These are phyloP conservation scores for Naumovozyma baii DNA, from an alignment of 805 yeast genomes.

Conservation along the genomic window DNA sequence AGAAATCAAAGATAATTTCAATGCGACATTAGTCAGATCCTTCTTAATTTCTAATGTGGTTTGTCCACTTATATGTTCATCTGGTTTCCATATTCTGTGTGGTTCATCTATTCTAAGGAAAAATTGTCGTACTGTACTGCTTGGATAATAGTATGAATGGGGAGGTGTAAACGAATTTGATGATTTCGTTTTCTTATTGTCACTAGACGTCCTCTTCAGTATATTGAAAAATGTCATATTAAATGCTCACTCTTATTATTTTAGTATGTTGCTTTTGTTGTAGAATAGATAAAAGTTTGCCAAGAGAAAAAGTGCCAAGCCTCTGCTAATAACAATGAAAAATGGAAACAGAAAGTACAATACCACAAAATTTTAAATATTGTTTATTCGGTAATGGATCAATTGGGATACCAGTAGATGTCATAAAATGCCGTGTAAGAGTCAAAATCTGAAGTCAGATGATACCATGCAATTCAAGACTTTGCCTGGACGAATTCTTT, in stretches of 20 bases:
- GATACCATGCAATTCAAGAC: no score
- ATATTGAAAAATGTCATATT: neutral
- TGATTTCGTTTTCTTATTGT: neutral
- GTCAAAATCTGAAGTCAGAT: no score
- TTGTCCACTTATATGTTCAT: conserved; percentile 62
- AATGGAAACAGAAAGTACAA: neutral
- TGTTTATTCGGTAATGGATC: no score
- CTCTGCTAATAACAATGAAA: neutral
- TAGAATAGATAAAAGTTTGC: no score
- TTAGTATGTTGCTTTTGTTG: no score
- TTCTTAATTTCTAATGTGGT: conserved; percentile 47
- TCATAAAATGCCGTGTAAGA: no score
- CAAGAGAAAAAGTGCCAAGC: neutral
- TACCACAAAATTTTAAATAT: no score
- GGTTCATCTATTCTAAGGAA: conserved; percentile 61
- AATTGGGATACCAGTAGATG: no score
- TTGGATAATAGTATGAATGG: neutral
- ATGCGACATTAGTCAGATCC: conserved; percentile 40
- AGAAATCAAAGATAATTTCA: conserved; percentile 48
- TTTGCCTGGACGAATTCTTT: no score
- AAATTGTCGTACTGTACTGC: conserved; percentile 4
- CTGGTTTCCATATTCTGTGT: conserved; percentile 70
- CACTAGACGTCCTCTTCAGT: neutral
- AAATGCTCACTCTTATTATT: no score
- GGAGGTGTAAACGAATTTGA: neutral